phyloP scores from a whole-genome alignment of 371 early-diverging fungal genomes.

The Mortierella sp. region DNA sequence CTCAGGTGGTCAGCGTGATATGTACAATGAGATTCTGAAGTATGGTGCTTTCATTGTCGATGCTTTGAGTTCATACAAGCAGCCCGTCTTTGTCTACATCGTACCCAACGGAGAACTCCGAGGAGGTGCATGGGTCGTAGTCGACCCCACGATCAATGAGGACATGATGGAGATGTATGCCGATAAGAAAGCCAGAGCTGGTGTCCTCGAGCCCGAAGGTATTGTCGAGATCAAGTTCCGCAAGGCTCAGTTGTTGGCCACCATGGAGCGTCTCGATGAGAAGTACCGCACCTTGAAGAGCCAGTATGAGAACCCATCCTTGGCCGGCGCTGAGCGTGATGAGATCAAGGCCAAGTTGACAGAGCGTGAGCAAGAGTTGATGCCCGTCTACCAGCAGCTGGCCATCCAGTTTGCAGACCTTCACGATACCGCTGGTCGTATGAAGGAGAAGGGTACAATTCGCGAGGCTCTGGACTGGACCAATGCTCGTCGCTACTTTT shows the following conservation, averaged over 20 bases:
- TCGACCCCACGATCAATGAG: constrained; percentile 98
- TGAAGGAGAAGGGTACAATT: constrained; percentile 95
- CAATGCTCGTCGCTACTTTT: constrained; percentile 89
- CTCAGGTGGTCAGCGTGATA: constrained; percentile 98
- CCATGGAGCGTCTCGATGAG: constrained; percentile 93
- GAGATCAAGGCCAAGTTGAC: constrained; percentile 79
- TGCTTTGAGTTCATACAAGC: constrained; percentile 92
- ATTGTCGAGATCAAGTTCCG: constrained; percentile 99
- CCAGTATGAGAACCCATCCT: constrained; percentile 64
- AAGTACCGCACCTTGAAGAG: constrained; percentile 81
- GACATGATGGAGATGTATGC: constrained; percentile 99
- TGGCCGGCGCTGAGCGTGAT: constrained; percentile 64
- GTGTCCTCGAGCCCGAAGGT: constrained; percentile 98
- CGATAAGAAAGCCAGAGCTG: constrained; percentile 91
- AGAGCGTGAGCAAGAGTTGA: constrained; percentile 85
- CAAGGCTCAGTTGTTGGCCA: constrained; percentile 88
- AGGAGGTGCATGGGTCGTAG: constrained; percentile 99
- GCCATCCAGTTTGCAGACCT: constrained; percentile 98
- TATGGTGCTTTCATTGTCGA: constrained; percentile 98
- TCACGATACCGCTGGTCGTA: constrained; percentile 97
- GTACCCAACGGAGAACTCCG: constrained; percentile 96
- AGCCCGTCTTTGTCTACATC: constrained; percentile 98
- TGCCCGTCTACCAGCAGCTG: constrained; percentile 94
- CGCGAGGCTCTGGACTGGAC: constrained; percentile 86
- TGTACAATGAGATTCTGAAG: constrained; percentile 98